These are phyloP conservation scores for Metschnikowia anglica DNA, from an alignment of 805 yeast genomes.

Conservation along the genomic window DNA sequence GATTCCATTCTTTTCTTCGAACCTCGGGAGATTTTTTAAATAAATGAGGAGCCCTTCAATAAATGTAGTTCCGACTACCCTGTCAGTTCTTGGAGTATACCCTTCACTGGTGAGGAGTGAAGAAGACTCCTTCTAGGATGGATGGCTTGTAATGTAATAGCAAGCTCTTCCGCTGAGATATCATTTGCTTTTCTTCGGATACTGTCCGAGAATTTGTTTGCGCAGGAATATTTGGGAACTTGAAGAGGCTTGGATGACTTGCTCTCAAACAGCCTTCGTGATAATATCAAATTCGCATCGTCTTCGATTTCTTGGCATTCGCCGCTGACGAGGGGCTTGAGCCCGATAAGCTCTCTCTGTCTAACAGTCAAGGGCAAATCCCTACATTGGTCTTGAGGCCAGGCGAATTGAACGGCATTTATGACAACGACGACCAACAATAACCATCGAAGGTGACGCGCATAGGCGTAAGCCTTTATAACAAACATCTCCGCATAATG, in stretches of 20 bases:
- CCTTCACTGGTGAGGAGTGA: background rate
- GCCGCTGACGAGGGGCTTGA: slow-evolving; percentile 19
- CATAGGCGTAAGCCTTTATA: background rate
- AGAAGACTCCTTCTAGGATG: slow-evolving; percentile 9
- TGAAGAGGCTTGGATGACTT: slow-evolving; percentile 13
- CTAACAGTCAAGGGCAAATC: slow-evolving; percentile 49
- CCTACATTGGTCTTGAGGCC: slow-evolving; percentile 49
- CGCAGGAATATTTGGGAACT: slow-evolving; percentile 25
- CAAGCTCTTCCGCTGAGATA: slow-evolving; percentile 6
- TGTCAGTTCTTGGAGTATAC: background rate
- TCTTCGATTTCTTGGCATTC: slow-evolving; percentile 16
- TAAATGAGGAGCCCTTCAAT: no score
- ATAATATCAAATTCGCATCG: slow-evolving; percentile 23
- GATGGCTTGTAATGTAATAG: slow-evolving; percentile 10
- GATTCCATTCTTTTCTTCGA: no score
- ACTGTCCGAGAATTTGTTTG: slow-evolving; percentile 11
- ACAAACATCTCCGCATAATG: background rate
- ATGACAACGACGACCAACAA: slow-evolving; percentile 28
- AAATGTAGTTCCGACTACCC: no score
- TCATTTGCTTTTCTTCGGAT: slow-evolving; percentile 2
- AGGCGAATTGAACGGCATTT: slow-evolving; percentile 30
- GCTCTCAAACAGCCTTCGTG: slow-evolving; percentile 24
- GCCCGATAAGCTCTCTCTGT: slow-evolving; percentile 49
- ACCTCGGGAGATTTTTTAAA: no score
- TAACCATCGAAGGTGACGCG: slow-evolving; percentile 15